These are phyloP conservation scores for Boletus semigastroideus DNA, from an alignment of 1,284 basidiomycete species.

Conservation along the genomic window DNA sequence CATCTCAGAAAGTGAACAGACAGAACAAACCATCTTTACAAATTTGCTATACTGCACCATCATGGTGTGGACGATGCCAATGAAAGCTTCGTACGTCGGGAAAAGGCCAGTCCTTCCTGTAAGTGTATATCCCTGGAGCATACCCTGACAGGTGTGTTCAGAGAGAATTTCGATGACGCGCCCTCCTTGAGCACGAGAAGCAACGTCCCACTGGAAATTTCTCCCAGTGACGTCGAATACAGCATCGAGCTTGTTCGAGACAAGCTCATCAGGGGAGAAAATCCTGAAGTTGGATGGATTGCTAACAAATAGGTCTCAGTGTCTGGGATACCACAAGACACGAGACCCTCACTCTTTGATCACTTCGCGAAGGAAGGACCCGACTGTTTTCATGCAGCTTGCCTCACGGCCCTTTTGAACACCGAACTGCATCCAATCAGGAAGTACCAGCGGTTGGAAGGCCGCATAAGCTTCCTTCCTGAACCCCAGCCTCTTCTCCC, in stretches of 20 bases:
- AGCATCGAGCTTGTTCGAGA: slow-evolving; percentile 85
- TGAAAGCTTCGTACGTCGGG: slow-evolving; percentile 87
- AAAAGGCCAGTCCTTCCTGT: slow-evolving; percentile 83
- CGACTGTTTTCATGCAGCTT: slow-evolving; percentile 79
- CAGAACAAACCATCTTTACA: slow-evolving; percentile 61
- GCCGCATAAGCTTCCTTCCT: slow-evolving; percentile 65
- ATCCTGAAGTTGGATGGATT: slow-evolving; percentile 81
- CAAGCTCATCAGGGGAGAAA: slow-evolving; percentile 91
- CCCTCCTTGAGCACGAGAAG: slow-evolving; percentile 63
- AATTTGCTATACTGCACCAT: slow-evolving; percentile 87
- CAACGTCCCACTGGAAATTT: slow-evolving; percentile 82
- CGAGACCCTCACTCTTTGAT: slow-evolving; percentile 47
- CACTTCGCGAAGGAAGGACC: slow-evolving; percentile 57
- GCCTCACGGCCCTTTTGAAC: slow-evolving; percentile 56
- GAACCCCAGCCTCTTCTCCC: slow-evolving; percentile 62
- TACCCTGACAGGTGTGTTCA: slow-evolving; percentile 86
- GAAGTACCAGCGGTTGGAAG: slow-evolving; percentile 60
- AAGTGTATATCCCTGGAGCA: slow-evolving; percentile 83
- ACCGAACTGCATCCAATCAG: slow-evolving; percentile 62
- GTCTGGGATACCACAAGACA: background rate
- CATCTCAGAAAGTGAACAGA: background rate
- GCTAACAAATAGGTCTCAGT: slow-evolving; percentile 31
- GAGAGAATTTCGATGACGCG: slow-evolving; percentile 86
- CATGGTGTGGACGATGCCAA: slow-evolving; percentile 79
- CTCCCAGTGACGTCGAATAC: slow-evolving; percentile 65